Evolutionary conservation across 176 grass and related monocot genomes (phyloP), one percentile per base, ranked within the genome.

Genomic region (Paspalum vaginatum): DNA sequence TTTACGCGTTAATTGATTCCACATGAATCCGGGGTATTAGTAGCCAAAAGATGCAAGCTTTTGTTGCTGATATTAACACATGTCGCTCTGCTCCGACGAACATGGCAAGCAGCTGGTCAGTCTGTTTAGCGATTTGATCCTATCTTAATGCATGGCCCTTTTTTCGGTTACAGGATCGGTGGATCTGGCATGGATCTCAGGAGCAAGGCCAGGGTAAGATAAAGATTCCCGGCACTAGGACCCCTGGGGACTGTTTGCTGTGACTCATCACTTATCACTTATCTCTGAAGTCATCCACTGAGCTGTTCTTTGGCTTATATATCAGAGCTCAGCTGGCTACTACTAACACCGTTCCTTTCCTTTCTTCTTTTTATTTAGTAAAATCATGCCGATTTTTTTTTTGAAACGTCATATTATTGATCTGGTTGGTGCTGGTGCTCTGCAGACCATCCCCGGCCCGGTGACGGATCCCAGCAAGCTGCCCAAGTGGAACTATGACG

Each of bases 401-500:
- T 12, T 61, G 5, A 32, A 63, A 27, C 1, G 47, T 75, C 52
- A 27, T 72, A 20, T 46, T 32, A 60, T 9, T 69, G 53, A 78
- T 74, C 56, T 81, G 57, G 74, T 78, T 68, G 48, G 79, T 87
- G 68, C 68, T 26, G 7, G 4, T 48, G 32, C 32, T 32, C 2
- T 32, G 84, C 83, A 99, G 96, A 99, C 96, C 38, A 55, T 99
- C 41, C 27, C 88, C 17, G 86, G 88, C 6, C 90, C 90, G 17
- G 86, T 99, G 65, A 93, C 81, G 3, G 93, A 99, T 58, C 88
- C 91, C 57, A 91, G 85, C 74, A 83, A 99, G 68, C 88, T 99
- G 43, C 96, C 96, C 13, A 99, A 95, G 82, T 99, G 97, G 97
- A 99, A 99, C 86, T 99, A 99, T 43, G 97, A 99, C 46, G 97